Evolutionary conservation across 177 flowering plant species (phyloP).

Genomic region (Vitis hybrid): DNA sequence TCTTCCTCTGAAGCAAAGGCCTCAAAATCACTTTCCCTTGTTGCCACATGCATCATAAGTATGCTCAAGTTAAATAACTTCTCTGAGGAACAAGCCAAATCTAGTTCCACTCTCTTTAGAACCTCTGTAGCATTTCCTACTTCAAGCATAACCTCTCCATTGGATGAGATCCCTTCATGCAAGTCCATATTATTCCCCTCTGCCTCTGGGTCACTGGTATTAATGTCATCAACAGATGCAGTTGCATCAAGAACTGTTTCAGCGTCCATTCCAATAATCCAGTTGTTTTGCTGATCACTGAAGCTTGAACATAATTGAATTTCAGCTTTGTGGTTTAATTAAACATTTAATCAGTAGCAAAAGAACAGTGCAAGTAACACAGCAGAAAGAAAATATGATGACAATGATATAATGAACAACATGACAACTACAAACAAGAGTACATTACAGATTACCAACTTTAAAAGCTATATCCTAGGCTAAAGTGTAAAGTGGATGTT

Average conservation of each 20-base stretch:
- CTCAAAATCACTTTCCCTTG: conserved; percentile 70
- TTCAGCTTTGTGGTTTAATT: too few relatives aligned
- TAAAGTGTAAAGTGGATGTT: too few relatives aligned
- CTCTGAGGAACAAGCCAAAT: conserved; percentile 39
- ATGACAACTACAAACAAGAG: too few relatives aligned
- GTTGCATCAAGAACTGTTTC: conserved; percentile 6
- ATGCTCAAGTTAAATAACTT: conserved; percentile 36
- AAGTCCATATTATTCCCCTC: conserved; percentile 13
- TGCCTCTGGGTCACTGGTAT: conserved; percentile 15
- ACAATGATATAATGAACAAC: too few relatives aligned
- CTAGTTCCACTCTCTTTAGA: conserved; percentile 35
- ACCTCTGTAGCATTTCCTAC: conserved; percentile 18
- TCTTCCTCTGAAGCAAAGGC: conserved; percentile 39
- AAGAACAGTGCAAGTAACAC: too few relatives aligned
- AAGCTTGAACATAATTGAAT: conserved; percentile 3
- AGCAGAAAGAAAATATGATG: too few relatives aligned
- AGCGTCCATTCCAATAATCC: conserved; percentile 15
- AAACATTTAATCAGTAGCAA: too few relatives aligned
- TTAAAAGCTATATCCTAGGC: too few relatives aligned
- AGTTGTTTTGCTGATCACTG: background rate
- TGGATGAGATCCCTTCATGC: conserved; percentile 16
- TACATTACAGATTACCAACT: too few relatives aligned
- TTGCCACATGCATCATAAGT: conserved; percentile 56
- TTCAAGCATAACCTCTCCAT: conserved; percentile 26
- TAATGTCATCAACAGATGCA: conserved; percentile 20